Base-by-base conservation (phyloP, 139 green algal species). In the Chlamydomonas incerta region DNA sequence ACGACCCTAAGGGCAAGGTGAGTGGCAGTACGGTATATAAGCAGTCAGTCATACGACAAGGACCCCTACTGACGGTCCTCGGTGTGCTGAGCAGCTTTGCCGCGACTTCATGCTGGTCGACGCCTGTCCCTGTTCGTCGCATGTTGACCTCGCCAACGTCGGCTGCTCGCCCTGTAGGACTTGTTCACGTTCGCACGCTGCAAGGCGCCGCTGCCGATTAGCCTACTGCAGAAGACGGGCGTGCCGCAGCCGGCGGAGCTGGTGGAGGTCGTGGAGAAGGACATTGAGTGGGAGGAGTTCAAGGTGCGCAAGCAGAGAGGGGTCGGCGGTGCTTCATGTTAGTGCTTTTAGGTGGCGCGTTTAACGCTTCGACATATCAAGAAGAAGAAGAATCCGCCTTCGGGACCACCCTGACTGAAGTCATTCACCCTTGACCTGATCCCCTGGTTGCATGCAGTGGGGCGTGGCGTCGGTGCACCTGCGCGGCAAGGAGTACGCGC, bases 281-380 rank as follows among this genome's bases (percentile, higher is more conserved):
- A 84, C n/a, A 52, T 97, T 23, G 65, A 47, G 5, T 98, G 95
- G 95, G 95, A 97, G 80, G 93, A 97, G 37, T 87, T 96, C 29
- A 81, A 94, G 92, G 94, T 96, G 70, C 50, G 72, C 33, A 74
- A 57, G n/a, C n/a, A n/a, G n/a, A n/a, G n/a, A n/a, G n/a, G n/a
- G n/a, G n/a, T n/a, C n/a, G n/a, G n/a, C n/a, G n/a, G n/a, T n/a
- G n/a, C n/a, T n/a, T n/a, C n/a, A n/a, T n/a, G n/a, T n/a, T n/a
- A n/a, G n/a, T n/a, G n/a, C n/a, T n/a, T n/a, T n/a, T n/a, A n/a
- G n/a, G n/a, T n/a, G n/a, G n/a, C n/a, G n/a, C n/a, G n/a, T n/a
- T n/a, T n/a, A n/a, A n/a, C n/a, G n/a, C n/a, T n/a, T n/a, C n/a
- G n/a, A n/a, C n/a, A n/a, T n/a, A n/a, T n/a, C n/a, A n/a, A n/a